These are phyloP conservation scores for Coniochaeta sp. DNA, from an alignment of 2,329 filamentous ascomycete genomes.

Conservation along the genomic window DNA sequence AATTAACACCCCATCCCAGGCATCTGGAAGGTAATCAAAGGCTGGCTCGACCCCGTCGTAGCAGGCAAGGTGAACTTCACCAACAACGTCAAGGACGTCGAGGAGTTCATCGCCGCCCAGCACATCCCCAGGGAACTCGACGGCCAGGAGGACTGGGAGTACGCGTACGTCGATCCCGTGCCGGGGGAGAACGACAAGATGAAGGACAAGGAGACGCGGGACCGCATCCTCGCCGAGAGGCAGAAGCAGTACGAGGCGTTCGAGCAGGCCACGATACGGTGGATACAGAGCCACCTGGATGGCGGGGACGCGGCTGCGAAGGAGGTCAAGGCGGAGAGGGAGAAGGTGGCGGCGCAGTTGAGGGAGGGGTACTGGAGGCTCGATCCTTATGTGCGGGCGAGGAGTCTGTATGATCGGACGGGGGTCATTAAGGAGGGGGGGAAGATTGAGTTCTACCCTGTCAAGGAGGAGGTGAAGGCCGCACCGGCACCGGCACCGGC, in stretches of 20 bases:
- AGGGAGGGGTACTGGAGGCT: constrained; percentile 78
- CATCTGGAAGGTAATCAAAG: constrained; percentile 93
- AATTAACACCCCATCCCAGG: constrained; percentile 38
- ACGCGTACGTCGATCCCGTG: constrained; percentile 71
- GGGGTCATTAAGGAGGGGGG: constrained; percentile 65
- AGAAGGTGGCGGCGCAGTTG: constrained; percentile 55
- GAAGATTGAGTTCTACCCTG: constrained; percentile 62
- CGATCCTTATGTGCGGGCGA: constrained; percentile 79
- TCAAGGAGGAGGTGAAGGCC: constrained; percentile 8
- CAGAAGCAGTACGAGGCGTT: constrained; percentile 62
- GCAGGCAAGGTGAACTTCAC: constrained; percentile 92
- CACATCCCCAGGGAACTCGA: constrained; percentile 79
- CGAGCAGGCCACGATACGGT: constrained; percentile 66
- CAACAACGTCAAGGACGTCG: constrained; percentile 71
- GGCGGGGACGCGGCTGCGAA: too few species aligned
- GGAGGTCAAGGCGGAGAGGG: constrained; percentile 48
- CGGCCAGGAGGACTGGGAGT: constrained; percentile 78
- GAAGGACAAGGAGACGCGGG: constrained; percentile 56
- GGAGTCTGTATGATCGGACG: constrained; percentile 76
- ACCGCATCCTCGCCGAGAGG: constrained; percentile 57
- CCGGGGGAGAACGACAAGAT: constrained; percentile 71
- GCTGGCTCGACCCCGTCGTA: constrained; percentile 96
- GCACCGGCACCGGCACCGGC: constrained; percentile 9
- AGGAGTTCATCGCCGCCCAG: constrained; percentile 62
- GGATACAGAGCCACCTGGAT: constrained; percentile 63